Conservation (phyloP, 768 basidiomycete genomes). For the Rhodotorula graminis region DNA sequence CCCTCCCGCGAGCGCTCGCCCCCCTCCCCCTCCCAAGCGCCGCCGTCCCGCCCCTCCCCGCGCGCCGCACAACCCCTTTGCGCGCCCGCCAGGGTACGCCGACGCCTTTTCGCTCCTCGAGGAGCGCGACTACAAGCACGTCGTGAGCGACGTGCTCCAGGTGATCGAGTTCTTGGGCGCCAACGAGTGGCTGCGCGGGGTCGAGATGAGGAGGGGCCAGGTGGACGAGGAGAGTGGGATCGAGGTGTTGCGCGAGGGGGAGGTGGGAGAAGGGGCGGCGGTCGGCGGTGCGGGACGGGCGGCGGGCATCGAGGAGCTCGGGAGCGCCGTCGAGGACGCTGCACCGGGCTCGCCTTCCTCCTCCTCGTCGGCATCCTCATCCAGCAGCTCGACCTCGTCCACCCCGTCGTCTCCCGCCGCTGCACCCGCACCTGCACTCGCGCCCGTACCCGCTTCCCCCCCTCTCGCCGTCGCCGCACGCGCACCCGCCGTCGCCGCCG, state of each 20-base stretch:
- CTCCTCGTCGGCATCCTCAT: not conserved
- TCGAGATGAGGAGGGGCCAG: conserved; percentile 29
- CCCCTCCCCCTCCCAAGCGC: conserved; percentile 19
- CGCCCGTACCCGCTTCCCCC: not conserved
- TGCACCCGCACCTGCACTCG: not conserved
- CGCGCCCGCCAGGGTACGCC: conserved; percentile 14
- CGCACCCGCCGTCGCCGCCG: too few relatives aligned
- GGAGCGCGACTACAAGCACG: conserved; percentile 28
- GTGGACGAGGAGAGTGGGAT: conserved; percentile 38
- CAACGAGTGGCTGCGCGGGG: conserved; percentile 34
- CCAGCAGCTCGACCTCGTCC: not conserved
- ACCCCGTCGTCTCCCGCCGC: not conserved
- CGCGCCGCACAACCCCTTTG: conserved; percentile 33
- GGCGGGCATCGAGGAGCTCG: not conserved
- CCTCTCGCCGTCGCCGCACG: too few relatives aligned
- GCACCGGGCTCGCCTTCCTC: not conserved
- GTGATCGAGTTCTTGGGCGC: conserved; percentile 31
- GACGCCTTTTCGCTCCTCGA: conserved; percentile 34
- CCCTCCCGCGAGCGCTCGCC: conserved; percentile 7
- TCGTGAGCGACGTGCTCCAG: conserved; percentile 28
- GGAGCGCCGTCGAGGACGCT: not conserved
- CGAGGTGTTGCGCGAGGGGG: conserved; percentile 19
- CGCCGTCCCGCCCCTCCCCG: conserved; percentile 28
- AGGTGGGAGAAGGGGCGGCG: not conserved
- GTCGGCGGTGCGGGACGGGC: not conserved